A percentile compares a stretch with the other conserved stretches of the same genome.
phyloP scores from a whole-genome alignment of 2,329 filamentous ascomycete genomes.

The Cadophora malorum region DNA sequence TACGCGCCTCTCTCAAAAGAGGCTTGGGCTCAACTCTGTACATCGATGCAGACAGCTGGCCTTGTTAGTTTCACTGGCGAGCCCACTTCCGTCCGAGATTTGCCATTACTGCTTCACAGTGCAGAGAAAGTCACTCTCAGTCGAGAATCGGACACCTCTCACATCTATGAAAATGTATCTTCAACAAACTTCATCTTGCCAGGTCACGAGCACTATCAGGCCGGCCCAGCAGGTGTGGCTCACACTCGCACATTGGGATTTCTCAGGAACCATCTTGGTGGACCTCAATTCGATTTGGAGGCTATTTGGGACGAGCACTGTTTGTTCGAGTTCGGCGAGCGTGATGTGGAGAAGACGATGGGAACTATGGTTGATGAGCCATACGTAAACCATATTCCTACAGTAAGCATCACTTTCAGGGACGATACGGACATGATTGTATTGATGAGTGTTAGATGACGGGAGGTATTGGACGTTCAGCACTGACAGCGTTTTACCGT shows the following conservation, averaged over 20 bases:
- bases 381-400: constrained; percentile 80
- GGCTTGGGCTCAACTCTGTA: constrained; percentile 12
- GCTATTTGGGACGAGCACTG: constrained; percentile 82
- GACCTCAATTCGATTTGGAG: constrained; percentile 77
- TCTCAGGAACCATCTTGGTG: constrained; percentile 66
- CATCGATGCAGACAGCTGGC: constrained; percentile 17
- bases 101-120: constrained; percentile 21
- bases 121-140: constrained; percentile 1
- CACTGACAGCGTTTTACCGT: constrained; percentile 71
- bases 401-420: constrained; percentile 52
- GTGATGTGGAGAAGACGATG: constrained; percentile 76
- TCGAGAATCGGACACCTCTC: constrained; percentile 10
- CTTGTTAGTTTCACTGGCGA: constrained; percentile 14
- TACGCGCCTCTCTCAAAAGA: not conserved
- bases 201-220: constrained; percentile 41
- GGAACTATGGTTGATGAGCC: constrained; percentile 81
- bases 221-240: constrained; percentile 45
- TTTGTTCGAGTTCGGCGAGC: constrained; percentile 70
- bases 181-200: constrained; percentile 33
- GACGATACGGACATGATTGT: not conserved
- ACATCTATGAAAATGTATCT: constrained; percentile 24
- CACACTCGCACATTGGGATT: constrained; percentile 72
- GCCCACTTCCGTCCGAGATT: not conserved
- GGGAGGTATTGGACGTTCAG: constrained; percentile 70
- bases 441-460: constrained; percentile 43